Base-by-base conservation (phyloP, 371 early-diverging fungal genomes). In the Rhizomucor pusillus region DNA sequence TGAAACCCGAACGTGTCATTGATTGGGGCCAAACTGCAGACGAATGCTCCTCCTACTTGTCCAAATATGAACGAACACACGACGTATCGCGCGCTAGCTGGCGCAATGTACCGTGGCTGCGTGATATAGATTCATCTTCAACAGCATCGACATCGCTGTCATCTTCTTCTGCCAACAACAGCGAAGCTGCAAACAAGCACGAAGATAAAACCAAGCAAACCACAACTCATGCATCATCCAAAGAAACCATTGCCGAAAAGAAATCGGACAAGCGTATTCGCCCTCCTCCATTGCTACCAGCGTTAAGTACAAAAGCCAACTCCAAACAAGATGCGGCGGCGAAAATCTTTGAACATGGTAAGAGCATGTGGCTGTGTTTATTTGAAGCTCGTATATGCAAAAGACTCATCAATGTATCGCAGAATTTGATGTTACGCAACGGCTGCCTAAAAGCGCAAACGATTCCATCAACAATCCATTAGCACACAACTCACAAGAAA, bases 1-100 rank as follows among this genome's bases (percentile, higher is more conserved):
- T 60, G n/a, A 52, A 50, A 11, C 66, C 66, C 45, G 62, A 61
- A 1, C 66, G 66, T n/a, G 53, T 52, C 0, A 34, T 66, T 3
- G 41, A 50, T n/a, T 66, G 66, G 66, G 61, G 51, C 18, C 40
- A 58, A 3, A 58, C 63, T 1, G 47, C 48, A 19, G 47, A 57
- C 23, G 63, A 63, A 33, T 54, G 46, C 39, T 63, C 63, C 40
- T 57, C 59, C 36, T 63, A 47, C 25, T 16, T 60, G 36, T 18
- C 44, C 22, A 35, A 55, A n/a, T 40, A 36, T 35, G 47, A 13
- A 46, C 20, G 19, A 20, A 19, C 39, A 48, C 40, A 29, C 43
- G 34, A 36, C 13, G 39, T 47, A 20, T 19, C 34, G 51, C 44
- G 11, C 45, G 57, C 50, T 50, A 51, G 5, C 23, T 20, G 14